phyloP scores from a whole-genome alignment of 2,329 filamentous ascomycete genomes.

The Diaporthe ampelina region DNA sequence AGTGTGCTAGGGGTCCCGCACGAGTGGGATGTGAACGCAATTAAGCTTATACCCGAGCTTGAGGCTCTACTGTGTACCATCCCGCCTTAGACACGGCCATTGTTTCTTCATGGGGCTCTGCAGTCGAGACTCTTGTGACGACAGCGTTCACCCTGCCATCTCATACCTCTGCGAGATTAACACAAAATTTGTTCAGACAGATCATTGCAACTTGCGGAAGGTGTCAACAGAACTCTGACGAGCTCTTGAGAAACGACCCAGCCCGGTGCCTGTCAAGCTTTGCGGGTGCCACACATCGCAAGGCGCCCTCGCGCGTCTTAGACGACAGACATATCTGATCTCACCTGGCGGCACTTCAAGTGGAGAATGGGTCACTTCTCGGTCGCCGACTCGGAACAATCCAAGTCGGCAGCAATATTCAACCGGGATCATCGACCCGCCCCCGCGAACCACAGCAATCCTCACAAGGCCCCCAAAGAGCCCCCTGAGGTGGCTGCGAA shows the following conservation, averaged over 20 bases:
- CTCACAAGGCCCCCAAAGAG: not conserved
- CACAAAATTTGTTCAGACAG: not conserved
- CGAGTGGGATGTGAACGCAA: not conserved
- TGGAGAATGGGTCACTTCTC: not conserved
- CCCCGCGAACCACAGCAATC: not conserved
- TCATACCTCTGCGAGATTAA: constrained; percentile 1
- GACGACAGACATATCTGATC: too few species aligned
- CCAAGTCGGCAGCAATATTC: not conserved
- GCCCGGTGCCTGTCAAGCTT: not conserved
- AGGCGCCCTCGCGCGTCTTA: not conserved
- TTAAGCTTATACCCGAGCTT: constrained; percentile 32
- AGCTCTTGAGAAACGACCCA: not conserved
- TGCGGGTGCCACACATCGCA: not conserved
- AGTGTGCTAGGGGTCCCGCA: not conserved
- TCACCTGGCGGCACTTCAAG: too few species aligned
- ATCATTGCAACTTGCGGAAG: constrained; percentile 19
- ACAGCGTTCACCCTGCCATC: not conserved
- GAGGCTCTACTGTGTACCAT: constrained; percentile 3
- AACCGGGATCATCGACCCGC: not conserved
- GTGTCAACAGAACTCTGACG: not conserved
- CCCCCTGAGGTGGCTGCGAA: constrained; percentile 5
- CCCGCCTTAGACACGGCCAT: not conserved
- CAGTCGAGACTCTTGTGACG: not conserved
- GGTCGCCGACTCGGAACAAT: constrained; percentile 22
- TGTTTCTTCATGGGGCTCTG: not conserved